Conservation (phyloP, 2,329 filamentous ascomycete genomes). For the Sclerotiophoma versabilis region DNA sequence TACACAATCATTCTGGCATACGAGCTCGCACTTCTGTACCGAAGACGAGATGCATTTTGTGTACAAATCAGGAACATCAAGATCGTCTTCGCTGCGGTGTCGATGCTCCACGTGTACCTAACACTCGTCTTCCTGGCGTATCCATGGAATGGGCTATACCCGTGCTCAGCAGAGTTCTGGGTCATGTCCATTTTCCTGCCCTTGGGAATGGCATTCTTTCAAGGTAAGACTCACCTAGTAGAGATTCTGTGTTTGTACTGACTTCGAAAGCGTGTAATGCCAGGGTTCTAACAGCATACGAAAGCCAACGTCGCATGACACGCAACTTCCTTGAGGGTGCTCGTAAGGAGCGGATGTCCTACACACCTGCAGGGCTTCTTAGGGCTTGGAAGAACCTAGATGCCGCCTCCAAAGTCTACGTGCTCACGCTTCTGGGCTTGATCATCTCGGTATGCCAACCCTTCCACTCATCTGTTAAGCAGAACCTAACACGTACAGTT, state of each 20-base stretch:
- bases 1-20: slow-evolving; percentile 43
- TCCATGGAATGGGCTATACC: slow-evolving; percentile 44
- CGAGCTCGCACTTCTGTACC: slow-evolving; percentile 42
- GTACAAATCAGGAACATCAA: slow-evolving; percentile 44
- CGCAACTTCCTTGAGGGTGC: slow-evolving; percentile 45
- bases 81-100: slow-evolving; percentile 43
- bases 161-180: slow-evolving; percentile 49
- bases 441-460: slow-evolving; percentile 39
- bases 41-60: slow-evolving; percentile 39
- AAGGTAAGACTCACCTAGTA: slow-evolving; percentile 30
- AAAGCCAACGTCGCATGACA: slow-evolving; percentile 44
- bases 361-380: slow-evolving; percentile 38
- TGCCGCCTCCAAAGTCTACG: slow-evolving; percentile 44
- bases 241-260: slow-evolving; percentile 1
- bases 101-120: slow-evolving; percentile 48
- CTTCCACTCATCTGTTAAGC: background rate
- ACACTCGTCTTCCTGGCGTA: slow-evolving; percentile 48
- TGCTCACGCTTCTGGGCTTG: slow-evolving; percentile 40
- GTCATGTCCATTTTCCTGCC: slow-evolving; percentile 50
- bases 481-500: slow-evolving; percentile 54
- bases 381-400: slow-evolving; percentile 42
- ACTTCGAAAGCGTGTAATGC: slow-evolving; percentile 42
- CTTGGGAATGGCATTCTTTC: slow-evolving; percentile 50
- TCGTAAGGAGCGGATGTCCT: slow-evolving; percentile 42
- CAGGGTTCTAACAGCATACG: slow-evolving; percentile 45